Base-by-base conservation (phyloP, 441 rosid species). In the Codiaeum variegatum region DNA sequence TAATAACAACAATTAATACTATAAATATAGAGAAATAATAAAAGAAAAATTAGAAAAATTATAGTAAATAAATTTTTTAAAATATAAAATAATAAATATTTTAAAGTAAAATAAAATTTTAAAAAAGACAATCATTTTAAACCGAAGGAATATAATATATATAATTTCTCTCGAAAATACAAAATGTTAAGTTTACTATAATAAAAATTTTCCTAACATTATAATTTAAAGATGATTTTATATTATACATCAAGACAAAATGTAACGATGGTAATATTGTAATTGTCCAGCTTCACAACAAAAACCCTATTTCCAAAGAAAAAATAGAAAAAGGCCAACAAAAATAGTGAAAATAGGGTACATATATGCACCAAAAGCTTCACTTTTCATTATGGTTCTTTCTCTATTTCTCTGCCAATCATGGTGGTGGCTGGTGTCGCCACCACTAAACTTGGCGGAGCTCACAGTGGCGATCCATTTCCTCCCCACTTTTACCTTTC, bases 321-420 rank as follows among this genome's bases (percentile, higher is more conserved):
- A 26, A 28, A 34, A 38, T n/a, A 18, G n/a, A 4, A 18, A 42
- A 69, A 38, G 24, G 21, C 31, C 24, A 24, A n/a, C 4, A n/a
- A 11, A 38, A 55, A 55, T 24, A 69, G 29, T 23, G 21, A 12
- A 54, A 36, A 42, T 19, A 15, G 7, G 12, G 59, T n/a, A 67
- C n/a, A 51, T 54, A n/a, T 19, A 31, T 36, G 42, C 11, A 9
- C 13, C 36, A 23, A 26, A 52, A 31, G 15, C 60, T 4, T 11
- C 77, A 73, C 52, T 67, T 71, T 47, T 31, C 64, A 31, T 58
- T 55, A 83, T 78, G 78, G 75, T 72, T 18, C 75, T 54, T 69
- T 31, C 65, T 47, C 66, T 51, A 31, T 24, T 51, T 12, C 78
- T 70, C 79, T 23, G 55, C 74, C 75, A 67, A 34, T 16, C 69